Evolutionary conservation across 2,329 filamentous ascomycete species (phyloP), one percentile per base, ranked within the genome.

Genomic region (Lachnellula subtilissima): DNA sequence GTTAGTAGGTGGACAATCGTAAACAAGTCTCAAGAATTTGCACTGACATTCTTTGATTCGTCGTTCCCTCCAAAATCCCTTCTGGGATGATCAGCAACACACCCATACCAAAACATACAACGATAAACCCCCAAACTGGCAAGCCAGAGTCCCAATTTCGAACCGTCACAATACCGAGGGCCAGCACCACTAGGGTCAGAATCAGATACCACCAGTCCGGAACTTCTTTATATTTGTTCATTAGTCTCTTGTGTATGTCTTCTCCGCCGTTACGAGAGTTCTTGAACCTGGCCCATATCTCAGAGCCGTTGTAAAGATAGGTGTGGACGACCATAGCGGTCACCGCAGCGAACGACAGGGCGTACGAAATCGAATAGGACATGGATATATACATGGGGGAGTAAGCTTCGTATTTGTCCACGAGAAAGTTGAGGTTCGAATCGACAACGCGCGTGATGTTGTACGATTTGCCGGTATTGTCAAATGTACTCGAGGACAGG

Each of bases 341-440:
- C 45, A 90, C 87, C 50, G 85, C 80, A 3, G 87, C 87, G 66
- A 90, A 90, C 0, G 84, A 87, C 2, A 90, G 72, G 1, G 86
- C 87, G 63, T 90, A 90, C 0, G 79, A 77, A 57, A 90, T 72
- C 60, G 84, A 80, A 67, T 89, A 90, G 0, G 86, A 86, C 0
- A 86, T 89, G 59, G 86, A 88, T 48, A 90, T 76, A 63, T 86
- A 88, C 3, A 87, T 81, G 66, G 89, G 89, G 0, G 86, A 87
- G 0, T 86, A 89, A 58, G 86, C 75, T 62, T 83, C 73, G 70
- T 91, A 91, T 4, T 83, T 85, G 42, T 76, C 74, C 59, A 80
- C 76, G 28, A 32, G 28, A 9, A 32, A 32, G 62, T 89, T 76
- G 25, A 91, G 75, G 0, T 87, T 77, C 0, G 79, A 66, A 1